Evolutionary conservation across 306 rosid genomes (phyloP), one percentile per base, ranked within the genome.

Genomic region (Erythrophleum fordii): DNA sequence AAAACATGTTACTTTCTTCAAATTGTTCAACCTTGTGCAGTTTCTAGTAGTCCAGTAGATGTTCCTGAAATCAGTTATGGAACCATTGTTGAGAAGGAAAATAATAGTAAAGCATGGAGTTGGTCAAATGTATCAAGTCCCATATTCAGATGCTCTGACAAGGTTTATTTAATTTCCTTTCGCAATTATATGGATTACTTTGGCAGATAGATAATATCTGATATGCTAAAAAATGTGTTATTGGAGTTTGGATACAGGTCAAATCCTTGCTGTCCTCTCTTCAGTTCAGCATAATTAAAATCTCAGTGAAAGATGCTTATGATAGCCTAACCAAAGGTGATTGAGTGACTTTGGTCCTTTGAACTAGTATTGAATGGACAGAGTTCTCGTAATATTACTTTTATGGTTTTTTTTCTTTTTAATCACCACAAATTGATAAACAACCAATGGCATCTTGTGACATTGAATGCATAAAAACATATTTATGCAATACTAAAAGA

Each of bases 21-120:
- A 48, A 69, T 46, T 82, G 72, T 42, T 78, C 75, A 80, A 68
- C 73, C 41, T 64, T 76, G 73, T 87, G 86, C 86, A 95, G 99
- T 91, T 82, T 88, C 94, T 66, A 93, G 98, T 86, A 91, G 97
- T 85, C 97, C 93, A 34, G 92, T 93, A 59, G 89, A 93, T 78
- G 73, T 95, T 80, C 99, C 99, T 76, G 89, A 89, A 82, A 76
- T 95, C 89, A 95, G 87, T 84, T 95, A 89, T 42, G 97, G 97
- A 69, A 69, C 79, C 83, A 81, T 83, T 84, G 85, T 77, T 86
- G 83, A 87, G 85, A 90, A 83, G 80, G 84, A 81, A 80, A 80
- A 78, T 82, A 78, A 85, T 77, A 74, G 73, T 66, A 83, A 72
- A 34, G 80, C 80, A 69, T 91, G 99, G 99, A 91, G 76, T 78